phyloP scores from a whole-genome alignment of 2,329 filamentous ascomycete species.

The Pseudogymnoascus sp. region DNA sequence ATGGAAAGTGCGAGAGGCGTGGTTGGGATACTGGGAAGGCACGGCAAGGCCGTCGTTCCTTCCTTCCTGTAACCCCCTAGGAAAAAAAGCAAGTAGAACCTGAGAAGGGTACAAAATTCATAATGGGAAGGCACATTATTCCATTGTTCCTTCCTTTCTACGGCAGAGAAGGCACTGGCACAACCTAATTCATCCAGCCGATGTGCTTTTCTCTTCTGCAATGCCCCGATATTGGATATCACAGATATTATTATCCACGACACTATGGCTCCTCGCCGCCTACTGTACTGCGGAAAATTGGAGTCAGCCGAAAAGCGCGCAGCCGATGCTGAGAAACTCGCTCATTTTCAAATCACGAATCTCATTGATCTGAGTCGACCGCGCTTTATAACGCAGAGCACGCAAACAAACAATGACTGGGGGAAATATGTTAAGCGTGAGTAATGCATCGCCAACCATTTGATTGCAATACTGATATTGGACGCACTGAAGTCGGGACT shows the following conservation, averaged over 20 bases:
- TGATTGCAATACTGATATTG: not conserved
- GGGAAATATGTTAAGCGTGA: not conserved
- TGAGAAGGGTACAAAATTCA: not conserved
- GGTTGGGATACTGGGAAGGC: not conserved
- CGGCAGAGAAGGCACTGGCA: not conserved
- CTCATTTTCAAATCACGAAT: not conserved
- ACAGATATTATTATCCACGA: not conserved
- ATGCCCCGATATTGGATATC: not conserved
- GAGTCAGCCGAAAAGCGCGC: not conserved
- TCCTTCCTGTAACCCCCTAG: not conserved
- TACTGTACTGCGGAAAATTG: not conserved
- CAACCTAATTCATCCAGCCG: not conserved
- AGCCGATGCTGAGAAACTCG: not conserved
- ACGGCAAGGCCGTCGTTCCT: not conserved
- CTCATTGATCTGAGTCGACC: not conserved
- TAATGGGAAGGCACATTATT: not conserved
- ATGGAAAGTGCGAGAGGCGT: not conserved
- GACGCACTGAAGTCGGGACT: not conserved
- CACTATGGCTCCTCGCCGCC: not conserved
- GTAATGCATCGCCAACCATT: not conserved
- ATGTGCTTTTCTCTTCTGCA: not conserved
- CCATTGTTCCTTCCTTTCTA: not conserved
- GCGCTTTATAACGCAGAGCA: not conserved
- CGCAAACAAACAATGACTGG: not conserved
- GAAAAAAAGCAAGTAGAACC: not conserved